Evolutionary conservation across 225 moss, liverwort and hornwort genomes (phyloP).

Genomic region (Lunularia cruciata): DNA sequence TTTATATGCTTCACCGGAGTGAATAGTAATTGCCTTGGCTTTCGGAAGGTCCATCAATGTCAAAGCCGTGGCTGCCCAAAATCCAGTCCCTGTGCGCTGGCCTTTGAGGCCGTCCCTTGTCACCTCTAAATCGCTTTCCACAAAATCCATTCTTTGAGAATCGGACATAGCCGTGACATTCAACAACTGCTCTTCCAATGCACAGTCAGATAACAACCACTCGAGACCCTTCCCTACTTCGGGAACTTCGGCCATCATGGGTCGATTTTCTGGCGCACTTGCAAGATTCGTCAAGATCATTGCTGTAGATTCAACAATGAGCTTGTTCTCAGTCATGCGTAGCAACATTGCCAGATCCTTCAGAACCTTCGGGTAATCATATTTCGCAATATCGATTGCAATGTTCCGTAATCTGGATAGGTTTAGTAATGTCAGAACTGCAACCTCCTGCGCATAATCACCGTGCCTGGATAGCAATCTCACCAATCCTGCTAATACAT

Average conservation of each 20-base stretch:
- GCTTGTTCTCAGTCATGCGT: slow-evolving; percentile 22
- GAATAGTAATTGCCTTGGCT: slow-evolving; percentile 10
- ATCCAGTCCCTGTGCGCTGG: slow-evolving; percentile 13
- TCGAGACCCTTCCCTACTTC: slow-evolving; percentile 16
- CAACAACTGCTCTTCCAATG: slow-evolving; percentile 16
- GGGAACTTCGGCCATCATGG: slow-evolving; percentile 21
- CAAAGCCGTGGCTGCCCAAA: slow-evolving; percentile 32
- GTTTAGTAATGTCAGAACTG: slow-evolving; percentile 23
- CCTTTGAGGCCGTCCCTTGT: slow-evolving; percentile 8
- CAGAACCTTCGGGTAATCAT: slow-evolving; percentile 20
- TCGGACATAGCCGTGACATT: not conserved
- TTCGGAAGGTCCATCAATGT: slow-evolving; percentile 18
- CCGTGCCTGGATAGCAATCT: slow-evolving; percentile 24
- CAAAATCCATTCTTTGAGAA: not conserved
- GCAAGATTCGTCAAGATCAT: slow-evolving; percentile 35
- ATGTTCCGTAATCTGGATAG: slow-evolving; percentile 25
- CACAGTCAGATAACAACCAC: slow-evolving; percentile 25
- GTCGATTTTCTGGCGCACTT: slow-evolving; percentile 26
- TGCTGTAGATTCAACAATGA: slow-evolving; percentile 25
- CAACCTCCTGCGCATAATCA: slow-evolving; percentile 26
- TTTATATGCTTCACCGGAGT: slow-evolving; percentile 29
- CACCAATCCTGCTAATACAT: slow-evolving; percentile 26
- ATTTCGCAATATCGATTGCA: slow-evolving; percentile 14
- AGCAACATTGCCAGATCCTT: slow-evolving; percentile 23
- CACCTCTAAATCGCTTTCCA: not conserved